Evolutionary conservation across 129 eudicot species (phyloP).

Genomic region (Kitagawia praeruptora): DNA sequence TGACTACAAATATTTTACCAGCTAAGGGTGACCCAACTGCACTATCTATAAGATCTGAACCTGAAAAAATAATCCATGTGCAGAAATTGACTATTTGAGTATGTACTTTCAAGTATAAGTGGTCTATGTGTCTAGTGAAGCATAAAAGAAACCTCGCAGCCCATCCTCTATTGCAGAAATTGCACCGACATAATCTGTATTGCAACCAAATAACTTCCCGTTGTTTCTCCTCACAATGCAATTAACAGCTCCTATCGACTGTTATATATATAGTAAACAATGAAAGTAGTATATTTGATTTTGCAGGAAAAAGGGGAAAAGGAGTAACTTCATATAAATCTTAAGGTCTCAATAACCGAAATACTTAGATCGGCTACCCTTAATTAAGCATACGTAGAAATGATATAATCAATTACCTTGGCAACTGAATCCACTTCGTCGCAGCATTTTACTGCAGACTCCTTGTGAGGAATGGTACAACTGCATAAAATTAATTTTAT

Average conservation of each 20-base stretch:
- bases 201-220: conserved; percentile 85
- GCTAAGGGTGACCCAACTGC: conserved; percentile 61
- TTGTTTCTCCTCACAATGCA: conserved; percentile 58
- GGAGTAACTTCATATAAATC: neutral
- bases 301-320: neutral
- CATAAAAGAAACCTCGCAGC: conserved; percentile 57
- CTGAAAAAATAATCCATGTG: conserved; percentile 20
- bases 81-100: neutral
- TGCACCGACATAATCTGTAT: conserved; percentile 89
- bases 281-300: neutral
- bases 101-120: conserved; percentile 1
- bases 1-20: conserved; percentile 74
- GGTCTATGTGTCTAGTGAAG: conserved; percentile 7
- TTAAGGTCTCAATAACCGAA: neutral
- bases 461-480: conserved; percentile 95
- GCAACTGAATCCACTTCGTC: conserved; percentile 91
- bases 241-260: conserved; percentile 94
- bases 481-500: conserved; percentile 39
- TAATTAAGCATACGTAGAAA: neutral
- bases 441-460: conserved; percentile 54
- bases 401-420: conserved; percentile 38
- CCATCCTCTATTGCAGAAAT: conserved; percentile 84
- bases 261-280: conserved; percentile 19
- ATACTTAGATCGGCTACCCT: conserved; percentile 15
- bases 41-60: conserved; percentile 29